Conservation (phyloP, 768 basidiomycete species). For the Rhizopogon vinicolor region DNA sequence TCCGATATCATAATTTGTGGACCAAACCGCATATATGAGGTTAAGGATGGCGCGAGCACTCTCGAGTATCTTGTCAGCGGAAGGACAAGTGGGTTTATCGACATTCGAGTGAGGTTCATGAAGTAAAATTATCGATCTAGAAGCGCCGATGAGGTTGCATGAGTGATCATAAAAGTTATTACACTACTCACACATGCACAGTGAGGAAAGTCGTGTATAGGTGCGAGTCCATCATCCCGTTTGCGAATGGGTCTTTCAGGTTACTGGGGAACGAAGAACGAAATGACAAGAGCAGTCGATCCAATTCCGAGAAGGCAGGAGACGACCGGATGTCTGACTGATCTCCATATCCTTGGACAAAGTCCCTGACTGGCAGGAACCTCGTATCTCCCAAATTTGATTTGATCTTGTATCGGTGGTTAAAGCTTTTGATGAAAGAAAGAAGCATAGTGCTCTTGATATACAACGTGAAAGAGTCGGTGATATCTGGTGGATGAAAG, state of each 20-base stretch:
- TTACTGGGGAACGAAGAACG: constrained; percentile 53
- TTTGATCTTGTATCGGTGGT: constrained; percentile 57
- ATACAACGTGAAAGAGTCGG: constrained; percentile 69
- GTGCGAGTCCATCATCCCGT: constrained; percentile 54
- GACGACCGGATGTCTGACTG: constrained; percentile 57
- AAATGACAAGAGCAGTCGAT: constrained; percentile 53
- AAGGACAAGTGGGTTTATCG: constrained; percentile 53
- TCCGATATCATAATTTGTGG: constrained; percentile 70
- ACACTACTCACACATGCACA: constrained; percentile 25
- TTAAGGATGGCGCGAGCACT: constrained; percentile 66
- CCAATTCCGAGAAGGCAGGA: constrained; percentile 59
- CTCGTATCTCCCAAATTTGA: constrained; percentile 56
- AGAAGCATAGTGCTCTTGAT: constrained; percentile 66
- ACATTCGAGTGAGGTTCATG: constrained; percentile 76
- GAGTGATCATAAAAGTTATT: background rate
- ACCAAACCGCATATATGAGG: constrained; percentile 58
- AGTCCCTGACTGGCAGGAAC: constrained; percentile 34
- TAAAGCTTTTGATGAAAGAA: constrained; percentile 59
- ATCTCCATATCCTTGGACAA: constrained; percentile 26
- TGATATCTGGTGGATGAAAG: constrained; percentile 53
- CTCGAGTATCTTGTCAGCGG: constrained; percentile 62
- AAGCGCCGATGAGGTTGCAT: constrained; percentile 23
- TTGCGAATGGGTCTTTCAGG: constrained; percentile 47
- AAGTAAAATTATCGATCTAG: constrained; percentile 62
- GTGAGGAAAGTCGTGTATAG: constrained; percentile 38